Conservation (phyloP, 192 early-diverging fungal genomes). For the Umbelopsis sp. region DNA sequence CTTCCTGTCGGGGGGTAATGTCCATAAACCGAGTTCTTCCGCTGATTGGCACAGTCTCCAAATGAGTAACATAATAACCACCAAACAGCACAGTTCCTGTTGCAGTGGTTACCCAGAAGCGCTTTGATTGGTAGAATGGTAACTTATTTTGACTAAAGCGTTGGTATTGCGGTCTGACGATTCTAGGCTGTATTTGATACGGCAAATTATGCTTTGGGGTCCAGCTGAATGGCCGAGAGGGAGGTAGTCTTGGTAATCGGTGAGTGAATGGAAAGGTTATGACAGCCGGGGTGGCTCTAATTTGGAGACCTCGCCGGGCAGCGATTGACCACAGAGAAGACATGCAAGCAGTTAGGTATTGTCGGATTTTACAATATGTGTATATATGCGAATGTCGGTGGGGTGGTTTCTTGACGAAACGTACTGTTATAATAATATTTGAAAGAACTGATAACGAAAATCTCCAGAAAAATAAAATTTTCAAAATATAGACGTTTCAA, state of each 20-base stretch:
- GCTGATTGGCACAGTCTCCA: conserved; percentile 76
- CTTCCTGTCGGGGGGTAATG: conserved; percentile 59
- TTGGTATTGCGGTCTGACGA: conserved; percentile 11
- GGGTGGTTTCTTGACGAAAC: too few species aligned
- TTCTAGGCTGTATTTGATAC: not conserved
- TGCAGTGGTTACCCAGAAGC: conserved; percentile 28
- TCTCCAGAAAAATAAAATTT: too few species aligned
- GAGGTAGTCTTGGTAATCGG: not conserved
- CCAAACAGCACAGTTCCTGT: conserved; percentile 44
- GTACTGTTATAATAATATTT: too few species aligned
- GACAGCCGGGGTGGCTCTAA: not conserved
- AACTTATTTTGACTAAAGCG: conserved; percentile 16
- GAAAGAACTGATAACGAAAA: too few species aligned
- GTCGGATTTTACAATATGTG: too few species aligned
- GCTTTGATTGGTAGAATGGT: conserved; percentile 26
- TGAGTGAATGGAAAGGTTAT: not conserved
- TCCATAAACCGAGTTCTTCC: conserved; percentile 72
- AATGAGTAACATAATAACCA: conserved; percentile 66
- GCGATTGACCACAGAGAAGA: not conserved
- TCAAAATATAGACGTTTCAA: too few species aligned
- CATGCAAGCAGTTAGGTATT: not conserved
- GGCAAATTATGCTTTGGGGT: not conserved
- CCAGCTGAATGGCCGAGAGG: too few species aligned
- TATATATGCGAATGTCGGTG: too few species aligned
- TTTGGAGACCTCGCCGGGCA: not conserved